These are phyloP conservation scores for Lecanicillium sp. DNA, from an alignment of 2,329 filamentous ascomycete species.

Conservation along the genomic window DNA sequence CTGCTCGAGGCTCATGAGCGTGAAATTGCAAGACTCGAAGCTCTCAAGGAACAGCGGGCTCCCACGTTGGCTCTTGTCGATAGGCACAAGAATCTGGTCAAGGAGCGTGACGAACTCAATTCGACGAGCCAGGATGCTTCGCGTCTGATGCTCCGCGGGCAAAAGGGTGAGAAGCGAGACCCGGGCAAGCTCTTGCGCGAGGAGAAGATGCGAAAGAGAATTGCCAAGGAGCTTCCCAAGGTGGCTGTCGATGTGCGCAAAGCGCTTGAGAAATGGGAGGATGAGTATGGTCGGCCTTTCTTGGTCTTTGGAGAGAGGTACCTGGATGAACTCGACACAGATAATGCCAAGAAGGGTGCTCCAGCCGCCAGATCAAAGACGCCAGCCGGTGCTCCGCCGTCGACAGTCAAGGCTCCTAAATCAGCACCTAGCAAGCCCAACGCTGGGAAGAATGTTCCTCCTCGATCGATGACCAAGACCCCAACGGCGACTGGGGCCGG, in stretches of 20 bases:
- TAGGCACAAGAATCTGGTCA: conserved; percentile 70
- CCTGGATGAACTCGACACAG: conserved; percentile 61
- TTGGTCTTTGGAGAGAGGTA: conserved; percentile 88
- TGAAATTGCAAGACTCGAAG: conserved; percentile 75
- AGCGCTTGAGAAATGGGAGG: conserved; percentile 79
- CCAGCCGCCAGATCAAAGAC: conserved; percentile 58
- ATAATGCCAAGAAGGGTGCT: conserved; percentile 49
- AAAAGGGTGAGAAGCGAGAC: conserved; percentile 90
- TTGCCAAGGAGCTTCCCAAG: conserved; percentile 92
- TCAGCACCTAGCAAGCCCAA: conserved; percentile 19
- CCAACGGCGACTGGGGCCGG: conserved; percentile 34
- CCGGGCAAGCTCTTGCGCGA: conserved; percentile 88
- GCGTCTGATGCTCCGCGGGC: conserved; percentile 79
- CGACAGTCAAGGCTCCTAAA: conserved; percentile 29
- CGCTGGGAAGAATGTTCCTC: conserved; percentile 24
- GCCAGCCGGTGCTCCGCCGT: conserved; percentile 53
- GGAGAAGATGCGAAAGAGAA: conserved; percentile 97
- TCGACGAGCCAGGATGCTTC: conserved; percentile 92
- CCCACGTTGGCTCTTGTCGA: conserved; percentile 79
- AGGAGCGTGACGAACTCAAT: conserved; percentile 80
- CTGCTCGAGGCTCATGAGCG: conserved; percentile 90
- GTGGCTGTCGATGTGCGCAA: conserved; percentile 76
- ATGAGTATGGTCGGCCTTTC: conserved; percentile 90
- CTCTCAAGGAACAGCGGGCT: conserved; percentile 76
- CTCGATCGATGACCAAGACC: conserved; percentile 42